Percentiles rank a stretch among this genome's conserved stretches.
Evolutionary conservation across 2,329 filamentous ascomycete genomes (phyloP).

Genomic region (Aplosporella prunicola): DNA sequence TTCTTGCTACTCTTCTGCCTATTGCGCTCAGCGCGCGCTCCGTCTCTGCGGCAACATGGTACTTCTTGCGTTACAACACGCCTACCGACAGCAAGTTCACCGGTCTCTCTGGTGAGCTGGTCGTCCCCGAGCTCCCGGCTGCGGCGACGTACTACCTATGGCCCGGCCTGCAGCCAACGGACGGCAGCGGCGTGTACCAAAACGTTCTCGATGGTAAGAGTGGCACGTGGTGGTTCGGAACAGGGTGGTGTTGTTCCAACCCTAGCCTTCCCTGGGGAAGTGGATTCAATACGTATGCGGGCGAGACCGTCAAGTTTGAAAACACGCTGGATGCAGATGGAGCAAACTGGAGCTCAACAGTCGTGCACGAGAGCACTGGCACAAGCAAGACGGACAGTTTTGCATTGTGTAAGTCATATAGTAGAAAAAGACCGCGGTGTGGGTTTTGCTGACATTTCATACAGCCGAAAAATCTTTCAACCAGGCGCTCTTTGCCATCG

Average conservation of each 20-base stretch:
- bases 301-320: constrained; percentile 26
- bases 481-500: constrained; percentile 34
- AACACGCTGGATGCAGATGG: constrained; percentile 15
- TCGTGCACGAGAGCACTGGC: constrained; percentile 20
- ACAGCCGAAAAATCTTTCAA: constrained; percentile 31
- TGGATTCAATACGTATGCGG: constrained; percentile 30
- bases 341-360: constrained; percentile 26
- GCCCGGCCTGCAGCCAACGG: constrained; percentile 34
- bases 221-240: constrained; percentile 35
- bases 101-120: constrained; percentile 14
- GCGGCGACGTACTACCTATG: constrained; percentile 34
- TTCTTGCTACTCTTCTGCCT: no score
- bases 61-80: constrained; percentile 15
- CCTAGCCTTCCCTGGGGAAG: constrained; percentile 30
- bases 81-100: constrained; percentile 12
- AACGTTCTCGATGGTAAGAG: constrained; percentile 33
- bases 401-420: constrained; percentile 17
- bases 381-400: constrained; percentile 26
- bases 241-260: constrained; percentile 35
- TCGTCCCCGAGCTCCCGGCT: constrained; percentile 13
- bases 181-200: constrained; percentile 34
- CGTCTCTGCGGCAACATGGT: constrained; percentile 13
- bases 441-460: neutral
- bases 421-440: neutral
- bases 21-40: neutral